These are phyloP conservation scores for Cyclotella choctawhatcheeana DNA, from an alignment of 108 stramenopile species.

Conservation along the genomic window DNA sequence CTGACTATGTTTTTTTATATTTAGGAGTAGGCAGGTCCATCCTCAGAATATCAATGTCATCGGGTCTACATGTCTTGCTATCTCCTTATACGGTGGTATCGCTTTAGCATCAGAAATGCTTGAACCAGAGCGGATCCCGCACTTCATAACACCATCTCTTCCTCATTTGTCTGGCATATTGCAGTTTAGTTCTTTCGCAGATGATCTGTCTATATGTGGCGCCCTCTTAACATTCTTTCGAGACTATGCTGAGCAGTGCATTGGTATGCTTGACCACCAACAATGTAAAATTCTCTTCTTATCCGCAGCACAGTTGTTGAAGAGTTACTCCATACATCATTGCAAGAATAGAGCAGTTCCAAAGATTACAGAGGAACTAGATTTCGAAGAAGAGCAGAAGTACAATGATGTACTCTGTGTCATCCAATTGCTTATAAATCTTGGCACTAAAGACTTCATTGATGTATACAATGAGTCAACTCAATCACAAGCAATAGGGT, in stretches of 20 bases:
- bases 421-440: constrained; percentile 80
- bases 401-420: constrained; percentile 86
- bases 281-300: constrained; percentile 71
- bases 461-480: constrained; percentile 49
- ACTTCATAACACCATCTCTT: constrained; percentile 75
- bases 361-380: constrained; percentile 36
- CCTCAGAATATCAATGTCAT: constrained; percentile 61
- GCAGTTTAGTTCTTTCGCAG: constrained; percentile 61
- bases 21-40: constrained; percentile 59
- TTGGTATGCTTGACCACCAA: constrained; percentile 69
- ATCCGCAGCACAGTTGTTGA: constrained; percentile 71
- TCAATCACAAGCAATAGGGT: constrained; percentile 56
- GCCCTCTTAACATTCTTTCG: constrained; percentile 71
- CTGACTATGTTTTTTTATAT: no score
- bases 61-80: constrained; percentile 80
- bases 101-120: constrained; percentile 80
- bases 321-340: constrained; percentile 74
- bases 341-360: constrained; percentile 58
- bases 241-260: constrained; percentile 84
- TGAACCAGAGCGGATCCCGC: constrained; percentile 72
- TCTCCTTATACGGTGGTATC: constrained; percentile 74
- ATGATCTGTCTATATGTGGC: constrained; percentile 81
- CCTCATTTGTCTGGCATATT: constrained; percentile 80
- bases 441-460: constrained; percentile 90
- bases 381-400: constrained; percentile 79